Base-by-base conservation (phyloP, 495 filamentous ascomycete genomes). In the Lentithecium fluviatile region DNA sequence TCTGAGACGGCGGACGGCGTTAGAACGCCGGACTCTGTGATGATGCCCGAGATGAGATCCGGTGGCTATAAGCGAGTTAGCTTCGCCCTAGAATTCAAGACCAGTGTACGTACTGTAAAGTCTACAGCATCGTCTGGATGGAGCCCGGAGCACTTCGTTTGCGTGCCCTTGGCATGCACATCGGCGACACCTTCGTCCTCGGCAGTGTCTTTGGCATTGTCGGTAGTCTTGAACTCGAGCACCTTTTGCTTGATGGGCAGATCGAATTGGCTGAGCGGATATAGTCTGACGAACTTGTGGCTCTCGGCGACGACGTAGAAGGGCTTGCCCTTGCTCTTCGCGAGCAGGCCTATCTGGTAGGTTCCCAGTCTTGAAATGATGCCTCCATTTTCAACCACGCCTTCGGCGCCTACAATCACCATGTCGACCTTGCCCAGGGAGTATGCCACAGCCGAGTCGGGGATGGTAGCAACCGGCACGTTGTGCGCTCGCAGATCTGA, bases 281-380 rank as follows among this genome's bases (percentile, higher is more conserved):
- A 92, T 23, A 92, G 75, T 57, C 89, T 78, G 36, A 93, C 90
- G 67, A 95, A 95, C 74, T 95, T 98, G 77, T 98, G 93, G 65
- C 89, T 95, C 73, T 98, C 94, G 4, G 89, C 89, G 6, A 90
- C 91, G 23, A 95, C 91, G 69, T 91, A 95, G 71, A 97, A 89
- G 0, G 88, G 87, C 69, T 90, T 91, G 6, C 83, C 81, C 57
- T 85, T 83, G 2, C 83, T 82, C 63, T 89, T 90, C 42, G 90
- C 89, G 47, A 96, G 77, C 47, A 89, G 74, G 0, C 90, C 91
- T 50, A 97, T 84, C 76, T 97, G 94, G 63, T 88, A 91, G 6
- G 94, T 97, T 21, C 94, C 94, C 79, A 97, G 82, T 47, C 91
- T 78, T 40, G 85, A 91, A 60, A 98, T 89, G 56, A 97, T 85